These are phyloP conservation scores for Citrus hindsii DNA, from an alignment of 345 rosid genomes.

Conservation along the genomic window DNA sequence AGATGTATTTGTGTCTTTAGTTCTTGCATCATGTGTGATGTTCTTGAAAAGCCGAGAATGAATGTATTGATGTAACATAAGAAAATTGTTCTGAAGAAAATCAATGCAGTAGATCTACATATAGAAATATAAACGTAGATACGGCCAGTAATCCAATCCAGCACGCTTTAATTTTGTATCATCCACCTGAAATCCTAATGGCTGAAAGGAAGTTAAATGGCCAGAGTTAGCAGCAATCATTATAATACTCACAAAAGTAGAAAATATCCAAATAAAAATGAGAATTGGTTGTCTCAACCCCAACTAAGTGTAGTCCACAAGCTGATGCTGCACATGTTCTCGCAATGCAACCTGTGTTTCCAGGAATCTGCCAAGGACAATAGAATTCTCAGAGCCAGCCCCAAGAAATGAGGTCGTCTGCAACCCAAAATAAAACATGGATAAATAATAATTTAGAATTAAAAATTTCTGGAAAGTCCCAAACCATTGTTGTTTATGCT, in stretches of 20 bases:
- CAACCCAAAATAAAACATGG: constrained; percentile 22
- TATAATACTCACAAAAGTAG: background rate
- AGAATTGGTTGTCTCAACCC: constrained; percentile 31
- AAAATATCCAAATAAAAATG: background rate
- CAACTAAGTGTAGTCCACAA: constrained; percentile 83
- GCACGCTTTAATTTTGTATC: constrained; percentile 87
- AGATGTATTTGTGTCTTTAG: background rate
- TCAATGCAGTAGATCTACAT: background rate
- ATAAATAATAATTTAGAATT: background rate
- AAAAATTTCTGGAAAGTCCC: background rate
- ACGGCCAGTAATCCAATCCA: constrained; percentile 98
- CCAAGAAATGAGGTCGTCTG: constrained; percentile 24
- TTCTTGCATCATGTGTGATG: background rate
- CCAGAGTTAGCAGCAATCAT: background rate
- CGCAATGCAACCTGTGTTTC: constrained; percentile 95
- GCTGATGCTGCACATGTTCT: constrained; percentile 96
- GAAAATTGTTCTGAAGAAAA: background rate
- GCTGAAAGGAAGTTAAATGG: constrained; percentile 42
- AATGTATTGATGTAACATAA: background rate
- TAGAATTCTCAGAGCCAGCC: constrained; percentile 30
- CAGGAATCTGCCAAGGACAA: constrained; percentile 77
- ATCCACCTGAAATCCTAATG: constrained; percentile 85
- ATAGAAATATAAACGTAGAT: constrained; percentile 41
- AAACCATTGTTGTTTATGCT: background rate
- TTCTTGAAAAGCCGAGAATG: background rate